Evolutionary conservation across 495 filamentous ascomycete species (phyloP).

Genomic region (Daldinia vernicosa): DNA sequence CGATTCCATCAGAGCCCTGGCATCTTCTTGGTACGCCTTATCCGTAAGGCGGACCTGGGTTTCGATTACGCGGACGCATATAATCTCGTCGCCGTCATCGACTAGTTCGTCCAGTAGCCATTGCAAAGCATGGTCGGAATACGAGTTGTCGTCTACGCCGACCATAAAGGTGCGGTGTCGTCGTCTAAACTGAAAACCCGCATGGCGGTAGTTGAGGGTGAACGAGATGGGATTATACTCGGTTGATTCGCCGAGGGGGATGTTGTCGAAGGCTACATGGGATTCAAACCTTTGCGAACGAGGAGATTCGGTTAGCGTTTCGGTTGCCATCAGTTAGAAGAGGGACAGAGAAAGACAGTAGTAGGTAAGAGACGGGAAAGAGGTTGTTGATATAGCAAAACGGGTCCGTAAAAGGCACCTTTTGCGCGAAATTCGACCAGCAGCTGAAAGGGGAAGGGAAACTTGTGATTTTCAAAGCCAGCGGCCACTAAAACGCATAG

Average conservation of each 20-base stretch:
- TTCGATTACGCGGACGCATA: slow-evolving; percentile 91
- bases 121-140: slow-evolving; percentile 93
- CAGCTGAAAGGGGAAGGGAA: slow-evolving; percentile 1
- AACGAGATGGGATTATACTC: slow-evolving; percentile 85
- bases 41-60: slow-evolving; percentile 80
- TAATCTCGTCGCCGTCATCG: slow-evolving; percentile 95
- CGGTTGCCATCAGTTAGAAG: slow-evolving; percentile 49
- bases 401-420: slow-evolving; percentile 13
- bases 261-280: slow-evolving; percentile 92
- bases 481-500: slow-evolving; percentile 33
- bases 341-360: slow-evolving; percentile 1
- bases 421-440: slow-evolving; percentile 35
- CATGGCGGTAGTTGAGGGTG: slow-evolving; percentile 87
- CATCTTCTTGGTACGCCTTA: slow-evolving; percentile 82
- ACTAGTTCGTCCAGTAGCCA: slow-evolving; percentile 96
- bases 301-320: slow-evolving; percentile 52
- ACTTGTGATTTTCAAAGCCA: slow-evolving; percentile 16
- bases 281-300: slow-evolving; percentile 62
- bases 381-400: slow-evolving; percentile 14
- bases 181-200: slow-evolving; percentile 83
- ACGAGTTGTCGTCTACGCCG: slow-evolving; percentile 92
- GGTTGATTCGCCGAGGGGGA: slow-evolving; percentile 69
- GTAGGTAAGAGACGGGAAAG: slow-evolving; percentile 3
- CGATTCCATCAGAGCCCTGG: slow-evolving; percentile 74
- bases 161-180: slow-evolving; percentile 92